These are phyloP conservation scores for Naegleria gruberi DNA, from an alignment of 208 protist species.

Conservation along the genomic window DNA sequence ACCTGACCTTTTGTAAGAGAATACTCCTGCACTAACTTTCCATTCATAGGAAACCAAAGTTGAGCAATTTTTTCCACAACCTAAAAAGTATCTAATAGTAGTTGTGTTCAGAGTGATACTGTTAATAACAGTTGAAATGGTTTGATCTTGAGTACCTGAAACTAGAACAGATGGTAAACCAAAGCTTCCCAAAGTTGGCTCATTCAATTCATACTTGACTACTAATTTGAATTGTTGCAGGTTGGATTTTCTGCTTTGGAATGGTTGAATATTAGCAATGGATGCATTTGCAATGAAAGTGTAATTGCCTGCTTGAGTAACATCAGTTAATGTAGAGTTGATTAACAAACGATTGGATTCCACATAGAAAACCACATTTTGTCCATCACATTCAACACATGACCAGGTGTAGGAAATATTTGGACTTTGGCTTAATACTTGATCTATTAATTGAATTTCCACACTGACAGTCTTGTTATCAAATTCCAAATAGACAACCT, in stretches of 20 bases:
- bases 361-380: not conserved
- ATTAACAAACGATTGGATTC: not conserved
- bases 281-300: not conserved
- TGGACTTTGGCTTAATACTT: not conserved
- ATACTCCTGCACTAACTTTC: not conserved
- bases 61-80: not conserved
- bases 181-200: not conserved
- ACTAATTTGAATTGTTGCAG: not conserved
- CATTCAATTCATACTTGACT: not conserved
- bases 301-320: not conserved
- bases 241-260: not conserved
- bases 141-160: not conserved
- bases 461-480: not conserved
- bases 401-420: not conserved
- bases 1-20: no score
- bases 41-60: not conserved
- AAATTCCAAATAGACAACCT: not conserved
- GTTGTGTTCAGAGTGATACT: not conserved
- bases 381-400: not conserved
- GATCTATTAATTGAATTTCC: not conserved
- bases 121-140: not conserved
- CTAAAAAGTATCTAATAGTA: not conserved
- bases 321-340: not conserved
- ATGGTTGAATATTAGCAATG: not conserved
- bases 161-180: not conserved